These are phyloP conservation scores for Thalia dealbata DNA, from an alignment of 176 grass and related monocot genomes.

Conservation along the genomic window DNA sequence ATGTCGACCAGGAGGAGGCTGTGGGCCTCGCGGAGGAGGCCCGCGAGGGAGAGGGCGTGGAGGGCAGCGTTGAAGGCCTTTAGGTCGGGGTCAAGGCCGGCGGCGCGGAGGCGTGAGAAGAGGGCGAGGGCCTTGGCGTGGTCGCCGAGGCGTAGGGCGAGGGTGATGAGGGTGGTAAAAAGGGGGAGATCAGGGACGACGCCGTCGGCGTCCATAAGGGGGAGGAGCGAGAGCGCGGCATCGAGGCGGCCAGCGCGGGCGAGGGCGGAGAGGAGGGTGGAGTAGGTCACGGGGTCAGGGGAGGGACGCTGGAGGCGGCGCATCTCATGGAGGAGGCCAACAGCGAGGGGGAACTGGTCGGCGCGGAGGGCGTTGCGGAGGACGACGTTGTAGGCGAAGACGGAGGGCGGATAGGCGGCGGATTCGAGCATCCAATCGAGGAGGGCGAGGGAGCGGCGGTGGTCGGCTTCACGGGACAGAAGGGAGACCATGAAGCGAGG, in stretches of 20 bases:
- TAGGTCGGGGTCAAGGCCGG: slow-evolving; percentile 53
- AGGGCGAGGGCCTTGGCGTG: slow-evolving; percentile 75
- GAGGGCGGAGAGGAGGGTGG: slow-evolving; percentile 80
- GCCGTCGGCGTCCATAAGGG: slow-evolving; percentile 65
- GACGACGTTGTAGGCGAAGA: slow-evolving; percentile 69
- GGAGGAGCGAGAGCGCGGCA: slow-evolving; percentile 65
- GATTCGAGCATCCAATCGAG: slow-evolving; percentile 51
- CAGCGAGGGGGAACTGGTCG: slow-evolving; percentile 43
- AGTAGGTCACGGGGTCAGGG: slow-evolving; percentile 76
- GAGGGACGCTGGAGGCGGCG: slow-evolving; percentile 26
- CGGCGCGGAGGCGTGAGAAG: slow-evolving; percentile 59
- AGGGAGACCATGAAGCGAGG: slow-evolving; percentile 79
- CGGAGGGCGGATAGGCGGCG: slow-evolving; percentile 28
- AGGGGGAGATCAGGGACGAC: slow-evolving; percentile 56
- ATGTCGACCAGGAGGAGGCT: slow-evolving; percentile 63
- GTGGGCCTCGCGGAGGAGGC: slow-evolving; percentile 57
- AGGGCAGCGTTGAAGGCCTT: slow-evolving; percentile 75
- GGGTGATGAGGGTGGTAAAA: slow-evolving; percentile 74
- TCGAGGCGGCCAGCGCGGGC: slow-evolving; percentile 58
- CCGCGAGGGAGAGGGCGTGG: slow-evolving; percentile 45
- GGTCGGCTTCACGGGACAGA: slow-evolving; percentile 57
- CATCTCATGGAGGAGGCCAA: slow-evolving; percentile 83
- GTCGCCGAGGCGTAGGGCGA: slow-evolving; percentile 51
- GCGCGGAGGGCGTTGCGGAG: slow-evolving; percentile 54
- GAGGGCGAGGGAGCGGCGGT: slow-evolving; percentile 64